Percentiles rank a stretch among this genome's conserved stretches.
Conservation (phyloP, 495 filamentous ascomycete species). For the Podospora pseudocomata region DNA sequence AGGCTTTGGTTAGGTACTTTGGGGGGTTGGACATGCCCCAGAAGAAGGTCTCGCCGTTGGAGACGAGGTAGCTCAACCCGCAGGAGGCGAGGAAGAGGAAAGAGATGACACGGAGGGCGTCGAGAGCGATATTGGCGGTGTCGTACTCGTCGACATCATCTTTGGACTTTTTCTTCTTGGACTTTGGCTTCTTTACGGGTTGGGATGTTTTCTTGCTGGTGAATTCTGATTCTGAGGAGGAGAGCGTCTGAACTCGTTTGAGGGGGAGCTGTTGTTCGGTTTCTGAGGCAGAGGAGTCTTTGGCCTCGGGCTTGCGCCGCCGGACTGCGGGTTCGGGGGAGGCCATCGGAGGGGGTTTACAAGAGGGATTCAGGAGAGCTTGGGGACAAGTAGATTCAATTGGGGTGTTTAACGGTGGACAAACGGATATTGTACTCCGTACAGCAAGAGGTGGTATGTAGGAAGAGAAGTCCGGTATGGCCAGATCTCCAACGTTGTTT, state of each 20-base stretch:
- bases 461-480: slow-evolving; percentile 10
- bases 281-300: slow-evolving; percentile 7
- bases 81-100: slow-evolving; percentile 66
- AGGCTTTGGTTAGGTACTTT: slow-evolving; percentile 59
- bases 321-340: slow-evolving; percentile 26
- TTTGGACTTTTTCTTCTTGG: slow-evolving; percentile 30
- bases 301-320: slow-evolving; percentile 31
- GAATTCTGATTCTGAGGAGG: slow-evolving; percentile 15
- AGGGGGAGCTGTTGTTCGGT: slow-evolving; percentile 7
- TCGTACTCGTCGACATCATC: slow-evolving; percentile 39
- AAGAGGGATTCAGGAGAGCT: not conserved
- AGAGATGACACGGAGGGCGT: slow-evolving; percentile 70
- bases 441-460: not conserved
- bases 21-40: slow-evolving; percentile 58
- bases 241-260: not conserved
- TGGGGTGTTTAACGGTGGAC: not conserved
- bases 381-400: not conserved
- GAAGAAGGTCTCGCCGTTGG: slow-evolving; percentile 59
- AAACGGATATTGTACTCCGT: not conserved
- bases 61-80: slow-evolving; percentile 77
- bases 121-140: slow-evolving; percentile 49
- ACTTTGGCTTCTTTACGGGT: slow-evolving; percentile 14
- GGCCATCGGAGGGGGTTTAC: slow-evolving; percentile 22
- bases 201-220: slow-evolving; percentile 5
- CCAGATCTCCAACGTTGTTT: slow-evolving; percentile 20